These are phyloP conservation scores for Gaillardinia entomophila DNA, from an alignment of 805 yeast species.

Conservation along the genomic window DNA sequence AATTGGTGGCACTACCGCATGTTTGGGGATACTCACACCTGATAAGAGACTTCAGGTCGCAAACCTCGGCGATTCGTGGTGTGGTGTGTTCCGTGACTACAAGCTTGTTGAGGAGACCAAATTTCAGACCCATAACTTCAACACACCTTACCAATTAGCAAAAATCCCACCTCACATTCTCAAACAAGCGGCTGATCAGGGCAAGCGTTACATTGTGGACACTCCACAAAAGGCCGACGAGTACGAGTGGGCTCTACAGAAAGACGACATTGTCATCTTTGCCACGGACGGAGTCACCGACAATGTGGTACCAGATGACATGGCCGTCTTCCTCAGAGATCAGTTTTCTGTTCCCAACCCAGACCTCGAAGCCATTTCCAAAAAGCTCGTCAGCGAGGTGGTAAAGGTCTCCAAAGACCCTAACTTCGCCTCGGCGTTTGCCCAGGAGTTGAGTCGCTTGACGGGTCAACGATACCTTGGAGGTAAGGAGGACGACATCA, in stretches of 20 bases:
- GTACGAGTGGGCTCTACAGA: slow-evolving; percentile 57
- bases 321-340: slow-evolving; percentile 62
- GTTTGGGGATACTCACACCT: slow-evolving; percentile 66
- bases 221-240: slow-evolving; percentile 64
- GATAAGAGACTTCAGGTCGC: slow-evolving; percentile 57
- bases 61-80: slow-evolving; percentile 94
- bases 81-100: slow-evolving; percentile 70
- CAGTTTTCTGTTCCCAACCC: slow-evolving; percentile 23
- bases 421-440: slow-evolving; percentile 76
- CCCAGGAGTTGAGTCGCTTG: slow-evolving; percentile 64
- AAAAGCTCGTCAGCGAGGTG: slow-evolving; percentile 59
- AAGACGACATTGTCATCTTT: slow-evolving; percentile 72
- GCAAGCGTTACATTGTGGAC: slow-evolving; percentile 65
- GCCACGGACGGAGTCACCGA: slow-evolving; percentile 95
- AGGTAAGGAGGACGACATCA: slow-evolving; percentile 94
- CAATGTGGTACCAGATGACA: slow-evolving; percentile 69
- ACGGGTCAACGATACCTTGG: slow-evolving; percentile 73
- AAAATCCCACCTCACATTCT: slow-evolving; percentile 65
- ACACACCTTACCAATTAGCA: slow-evolving; percentile 88
- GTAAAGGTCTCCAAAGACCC: slow-evolving; percentile 66
- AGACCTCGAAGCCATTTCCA: slow-evolving; percentile 44
- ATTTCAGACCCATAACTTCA: slow-evolving; percentile 81
- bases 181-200: slow-evolving; percentile 47
- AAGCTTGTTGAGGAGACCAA: slow-evolving; percentile 59
- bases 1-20: slow-evolving; percentile 93